A percentile compares a stretch with the other conserved stretches of the same genome.
phyloP scores from a whole-genome alignment of 164 flowering plant genomes.

The Buxus sempervirens region DNA sequence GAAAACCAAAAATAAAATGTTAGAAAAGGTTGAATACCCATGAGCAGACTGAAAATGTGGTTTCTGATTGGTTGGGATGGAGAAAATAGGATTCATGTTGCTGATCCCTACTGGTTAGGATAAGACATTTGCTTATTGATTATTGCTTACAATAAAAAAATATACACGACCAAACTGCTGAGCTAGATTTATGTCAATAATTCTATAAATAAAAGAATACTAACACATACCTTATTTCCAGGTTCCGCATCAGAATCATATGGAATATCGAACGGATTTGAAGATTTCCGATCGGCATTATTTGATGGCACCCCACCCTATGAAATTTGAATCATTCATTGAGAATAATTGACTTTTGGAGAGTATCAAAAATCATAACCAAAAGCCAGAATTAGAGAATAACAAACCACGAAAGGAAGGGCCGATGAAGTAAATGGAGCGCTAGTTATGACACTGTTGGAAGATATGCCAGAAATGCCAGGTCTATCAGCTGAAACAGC shows the following conservation, averaged over 20 bases:
- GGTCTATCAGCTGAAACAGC: constrained; percentile 17
- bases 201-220: background rate
- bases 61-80: no score
- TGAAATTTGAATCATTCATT: background rate
- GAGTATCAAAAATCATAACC: background rate
- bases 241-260: constrained; percentile 52
- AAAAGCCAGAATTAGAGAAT: background rate
- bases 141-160: background rate
- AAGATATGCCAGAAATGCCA: constrained; percentile 17
- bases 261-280: constrained; percentile 84
- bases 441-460: constrained; percentile 18
- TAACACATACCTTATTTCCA: constrained; percentile 45
- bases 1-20: no score
- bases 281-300: constrained; percentile 40
- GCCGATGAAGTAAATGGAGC: constrained; percentile 24
- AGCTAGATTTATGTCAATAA: background rate
- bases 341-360: background rate
- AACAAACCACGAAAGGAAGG: constrained; percentile 31
- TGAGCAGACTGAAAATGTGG: no score
- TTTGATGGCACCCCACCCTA: constrained; percentile 39
- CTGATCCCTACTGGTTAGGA: no score
- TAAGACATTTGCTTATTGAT: no score
- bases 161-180: background rate
- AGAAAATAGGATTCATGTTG: no score
- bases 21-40: no score